Evolutionary conservation across 106 monocot species (phyloP), one percentile per base, ranked within the genome.

Genomic region (Dioscorea alata): DNA sequence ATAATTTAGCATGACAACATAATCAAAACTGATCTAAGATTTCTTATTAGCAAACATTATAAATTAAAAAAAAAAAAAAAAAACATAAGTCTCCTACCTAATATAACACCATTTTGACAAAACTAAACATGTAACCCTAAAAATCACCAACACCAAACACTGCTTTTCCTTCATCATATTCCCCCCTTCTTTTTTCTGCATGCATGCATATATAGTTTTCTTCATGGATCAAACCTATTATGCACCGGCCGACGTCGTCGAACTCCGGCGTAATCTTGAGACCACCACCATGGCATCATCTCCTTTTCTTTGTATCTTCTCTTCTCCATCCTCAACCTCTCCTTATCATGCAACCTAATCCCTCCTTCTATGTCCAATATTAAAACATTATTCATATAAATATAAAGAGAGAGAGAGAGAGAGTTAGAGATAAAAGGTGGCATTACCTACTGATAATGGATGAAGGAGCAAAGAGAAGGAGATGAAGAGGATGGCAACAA

Each of bases 211-310:
- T 42, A 10, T 0, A 42, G 42, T 10, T 42, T 42, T 42, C 13
- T 48, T 50, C 50, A 66, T 66, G 66, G 66, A 50, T 66, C 49
- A 21, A 66, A 66, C 13, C 66, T 66, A 66, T 66, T 66, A 50
- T 66, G 49, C 25, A 66, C 50, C 8, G 66, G 66, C 25, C 50
- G 49, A 12, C 66, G 49, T 6, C 50, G 66, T 22, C 66, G 49
- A 1, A 22, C 66, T 9, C 20, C 48, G 17, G 65, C 49, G 25
- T 66, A 66, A 49, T 66, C 66, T 10, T 66, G n/a, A n/a, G 50
- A 50, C 10, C 23, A 66, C 66, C 66, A 66, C 49, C 49, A 66
- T 21, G 49, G 23, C 50, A 13, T 50, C 22, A 23, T 51, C 66
- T 66, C 50, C 50, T 66, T 42, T 5, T 42, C 42, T 42, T 6